A percentile compares a stretch with the other conserved stretches of the same genome.
phyloP scores from a whole-genome alignment of 139 green algal genomes.

The Dunaliella primolecta region DNA sequence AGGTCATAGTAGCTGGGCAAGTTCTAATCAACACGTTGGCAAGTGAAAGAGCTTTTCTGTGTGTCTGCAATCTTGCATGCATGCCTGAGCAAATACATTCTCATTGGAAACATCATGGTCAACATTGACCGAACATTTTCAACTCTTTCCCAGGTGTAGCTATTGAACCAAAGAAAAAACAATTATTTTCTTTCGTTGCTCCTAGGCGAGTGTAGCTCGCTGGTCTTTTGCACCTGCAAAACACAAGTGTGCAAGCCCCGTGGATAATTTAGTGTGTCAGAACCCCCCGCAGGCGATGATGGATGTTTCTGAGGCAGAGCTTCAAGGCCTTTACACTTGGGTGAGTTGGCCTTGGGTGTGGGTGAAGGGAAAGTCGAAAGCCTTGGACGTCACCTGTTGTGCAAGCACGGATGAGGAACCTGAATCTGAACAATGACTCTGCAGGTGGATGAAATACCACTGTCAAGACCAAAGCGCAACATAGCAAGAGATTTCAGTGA shows the following conservation, averaged over 20 bases:
- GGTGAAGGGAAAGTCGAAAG: neutral
- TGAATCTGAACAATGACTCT: neutral
- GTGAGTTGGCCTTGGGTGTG: conserved; percentile 31
- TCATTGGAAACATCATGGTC: too few relatives aligned
- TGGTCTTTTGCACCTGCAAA: too few relatives aligned
- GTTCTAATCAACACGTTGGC: too few relatives aligned
- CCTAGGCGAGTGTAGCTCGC: too few relatives aligned
- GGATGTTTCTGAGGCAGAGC: conserved; percentile 74
- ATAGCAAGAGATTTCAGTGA: conserved; percentile 92
- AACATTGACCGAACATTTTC: neutral
- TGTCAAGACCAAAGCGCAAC: conserved; percentile 84
- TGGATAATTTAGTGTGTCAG: neutral
- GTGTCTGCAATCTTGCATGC: too few relatives aligned
- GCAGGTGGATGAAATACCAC: conserved; percentile 85
- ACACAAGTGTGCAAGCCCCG: neutral
- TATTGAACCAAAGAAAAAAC: neutral
- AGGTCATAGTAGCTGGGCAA: too few relatives aligned
- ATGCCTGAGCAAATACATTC: too few relatives aligned
- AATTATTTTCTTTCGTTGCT: too few relatives aligned
- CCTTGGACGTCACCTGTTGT: neutral
- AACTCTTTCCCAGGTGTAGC: neutral
- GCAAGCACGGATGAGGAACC: neutral
- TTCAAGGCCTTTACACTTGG: conserved; percentile 83
- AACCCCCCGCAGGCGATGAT: neutral
- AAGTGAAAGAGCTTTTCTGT: too few relatives aligned